phyloP scores from a whole-genome alignment of 2,329 filamentous ascomycete genomes.

The Monosporascus sp. region DNA sequence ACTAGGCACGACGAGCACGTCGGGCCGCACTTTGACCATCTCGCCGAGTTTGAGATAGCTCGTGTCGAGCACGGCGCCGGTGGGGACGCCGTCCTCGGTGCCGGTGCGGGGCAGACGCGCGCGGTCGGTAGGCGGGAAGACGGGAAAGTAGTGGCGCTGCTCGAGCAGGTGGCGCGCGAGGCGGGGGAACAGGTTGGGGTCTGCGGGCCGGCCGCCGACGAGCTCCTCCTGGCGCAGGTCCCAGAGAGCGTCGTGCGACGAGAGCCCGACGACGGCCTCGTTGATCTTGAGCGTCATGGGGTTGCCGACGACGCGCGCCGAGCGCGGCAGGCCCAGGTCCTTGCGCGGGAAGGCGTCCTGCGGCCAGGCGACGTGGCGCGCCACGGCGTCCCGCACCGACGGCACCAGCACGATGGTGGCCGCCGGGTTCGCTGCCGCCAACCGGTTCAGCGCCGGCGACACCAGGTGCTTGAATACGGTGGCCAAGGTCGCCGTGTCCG shows the following conservation, averaged over 20 bases:
- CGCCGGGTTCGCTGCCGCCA: conserved; percentile 64
- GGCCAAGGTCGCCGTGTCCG: conserved; percentile 72
- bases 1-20: conserved; percentile 79
- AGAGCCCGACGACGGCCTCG: conserved; percentile 76
- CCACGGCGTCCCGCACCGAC: conserved; percentile 64
- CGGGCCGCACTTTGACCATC: conserved; percentile 79
- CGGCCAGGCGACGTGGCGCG: conserved; percentile 65
- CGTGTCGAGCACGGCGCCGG: conserved; percentile 75
- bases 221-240: conserved; percentile 74
- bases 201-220: conserved; percentile 49
- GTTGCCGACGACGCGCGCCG: conserved; percentile 70
- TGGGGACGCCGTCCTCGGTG: conserved; percentile 51
- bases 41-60: conserved; percentile 85
- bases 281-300: conserved; percentile 87
- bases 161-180: conserved; percentile 74
- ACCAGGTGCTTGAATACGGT: conserved; percentile 82
- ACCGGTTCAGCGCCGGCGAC: conserved; percentile 63
- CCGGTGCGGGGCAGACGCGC: conserved; percentile 61
- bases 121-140: conserved; percentile 76
- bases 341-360: conserved; percentile 55
- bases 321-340: conserved; percentile 62
- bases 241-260: conserved; percentile 76
- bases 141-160: conserved; percentile 84
- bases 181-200: conserved; percentile 62
- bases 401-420: conserved; percentile 80